phyloP scores from a whole-genome alignment of 2,329 filamentous ascomycete species.

The Colletotrichum agaves region DNA sequence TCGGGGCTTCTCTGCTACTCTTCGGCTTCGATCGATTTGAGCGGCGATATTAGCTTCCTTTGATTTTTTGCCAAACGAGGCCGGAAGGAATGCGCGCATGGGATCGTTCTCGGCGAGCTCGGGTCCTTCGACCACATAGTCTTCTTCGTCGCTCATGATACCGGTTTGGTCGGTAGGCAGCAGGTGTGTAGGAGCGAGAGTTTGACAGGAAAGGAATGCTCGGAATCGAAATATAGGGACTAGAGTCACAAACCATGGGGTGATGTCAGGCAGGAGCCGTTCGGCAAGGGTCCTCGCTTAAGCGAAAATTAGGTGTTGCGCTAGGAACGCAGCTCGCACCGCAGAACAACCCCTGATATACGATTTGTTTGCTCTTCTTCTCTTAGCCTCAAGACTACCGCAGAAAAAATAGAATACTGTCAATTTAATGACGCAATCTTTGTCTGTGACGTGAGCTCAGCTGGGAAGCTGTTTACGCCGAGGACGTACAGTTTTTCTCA shows the following conservation, averaged over 20 bases:
- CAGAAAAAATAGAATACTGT: neutral
- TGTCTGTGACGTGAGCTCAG: no score
- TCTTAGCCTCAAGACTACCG: neutral
- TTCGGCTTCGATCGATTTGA: slow-evolving; percentile 83
- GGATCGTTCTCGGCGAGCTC: slow-evolving; percentile 72
- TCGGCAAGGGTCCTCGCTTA: slow-evolving; percentile 28
- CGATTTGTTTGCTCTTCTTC: neutral
- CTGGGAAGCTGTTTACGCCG: neutral
- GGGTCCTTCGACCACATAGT: slow-evolving; percentile 66
- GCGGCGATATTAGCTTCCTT: slow-evolving; percentile 78
- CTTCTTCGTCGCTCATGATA: slow-evolving; percentile 68
- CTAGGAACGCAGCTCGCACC: neutral
- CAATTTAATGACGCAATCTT: neutral
- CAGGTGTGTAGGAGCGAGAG: neutral
- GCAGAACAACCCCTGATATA: neutral
- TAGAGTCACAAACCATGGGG: slow-evolving; percentile 11
- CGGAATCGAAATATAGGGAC: neutral
- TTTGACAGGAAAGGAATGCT: neutral
- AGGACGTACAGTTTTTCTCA: neutral
- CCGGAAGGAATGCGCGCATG: slow-evolving; percentile 81
- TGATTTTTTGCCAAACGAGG: slow-evolving; percentile 85
- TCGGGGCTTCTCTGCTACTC: slow-evolving; percentile 58
- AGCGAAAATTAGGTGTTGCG: slow-evolving; percentile 17
- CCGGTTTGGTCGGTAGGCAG: neutral
- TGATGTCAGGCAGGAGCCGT: slow-evolving; percentile 35